These are phyloP conservation scores for Daldinia childiae DNA, from an alignment of 495 filamentous ascomycete species.

Conservation along the genomic window DNA sequence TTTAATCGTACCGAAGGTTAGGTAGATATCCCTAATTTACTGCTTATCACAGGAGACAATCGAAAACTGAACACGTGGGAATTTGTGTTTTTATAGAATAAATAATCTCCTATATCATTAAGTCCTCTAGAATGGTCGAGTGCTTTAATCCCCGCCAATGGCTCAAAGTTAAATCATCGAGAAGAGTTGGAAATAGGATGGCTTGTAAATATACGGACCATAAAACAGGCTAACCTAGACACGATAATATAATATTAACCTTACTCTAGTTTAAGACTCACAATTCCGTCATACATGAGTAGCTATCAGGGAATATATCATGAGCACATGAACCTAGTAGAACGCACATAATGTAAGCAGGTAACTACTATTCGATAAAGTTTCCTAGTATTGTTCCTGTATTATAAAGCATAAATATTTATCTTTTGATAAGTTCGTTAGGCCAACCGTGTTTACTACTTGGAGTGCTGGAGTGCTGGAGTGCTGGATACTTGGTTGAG, in stretches of 20 bases:
- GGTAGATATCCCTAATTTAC: slow-evolving; percentile 1
- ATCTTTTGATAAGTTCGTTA: background rate
- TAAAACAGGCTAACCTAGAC: background rate
- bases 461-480: no score
- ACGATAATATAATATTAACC: background rate
- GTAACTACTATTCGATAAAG: background rate
- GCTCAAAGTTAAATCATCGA: slow-evolving; percentile 28
- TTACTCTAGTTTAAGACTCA: slow-evolving; percentile 20
- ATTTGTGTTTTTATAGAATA: slow-evolving; percentile 20
- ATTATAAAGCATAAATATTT: background rate
- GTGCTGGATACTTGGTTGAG: no score
- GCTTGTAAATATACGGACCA: slow-evolving; percentile 9
- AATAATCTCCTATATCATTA: background rate
- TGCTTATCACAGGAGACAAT: background rate
- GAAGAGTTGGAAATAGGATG: background rate
- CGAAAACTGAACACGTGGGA: background rate
- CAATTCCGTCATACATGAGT: slow-evolving; percentile 24
- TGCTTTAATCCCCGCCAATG: background rate
- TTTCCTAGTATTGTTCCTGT: background rate
- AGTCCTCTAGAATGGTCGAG: slow-evolving; percentile 5
- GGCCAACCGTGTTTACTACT: no score
- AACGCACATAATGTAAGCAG: background rate
- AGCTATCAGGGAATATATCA: background rate
- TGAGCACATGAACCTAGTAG: background rate
- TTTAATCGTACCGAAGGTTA: background rate